Evolutionary conservation across 1,284 basidiomycete genomes (phyloP), one percentile per base, ranked within the genome.

Genomic region (Naganishia liquefaciens): DNA sequence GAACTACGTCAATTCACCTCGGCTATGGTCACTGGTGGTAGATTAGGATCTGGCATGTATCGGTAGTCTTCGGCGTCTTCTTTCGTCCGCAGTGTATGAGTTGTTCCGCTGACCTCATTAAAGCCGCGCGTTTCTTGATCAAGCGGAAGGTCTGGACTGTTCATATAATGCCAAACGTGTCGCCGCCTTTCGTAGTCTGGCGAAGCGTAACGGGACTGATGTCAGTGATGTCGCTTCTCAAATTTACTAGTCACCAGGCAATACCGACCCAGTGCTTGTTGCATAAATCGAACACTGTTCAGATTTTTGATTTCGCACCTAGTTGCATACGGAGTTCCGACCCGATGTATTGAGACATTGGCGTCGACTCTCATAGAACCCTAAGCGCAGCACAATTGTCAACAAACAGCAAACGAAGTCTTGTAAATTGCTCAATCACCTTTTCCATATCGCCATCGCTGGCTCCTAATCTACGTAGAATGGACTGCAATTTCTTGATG

Each of bases 381-480:
- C 92, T 95, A 61, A 62, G 68, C 28, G 62, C 55, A 44, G 40
- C 2, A 27, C 25, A 55, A 19, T n/a, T 4, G 43, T 3, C 23
- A 44, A 7, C 17, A 44, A 23, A 30, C 6, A 9, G 7, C 2
- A 23, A 28, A n/a, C 21, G 63, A 63, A 15, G 17, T 3, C 33
- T 15, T 25, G 21, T 17, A 2, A 19, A 69, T 76, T 10, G 21
- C 19, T 2, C 17, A 69, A 77, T 10, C 47, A 91, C 93, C 77
- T 93, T 87, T 72, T 99, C 95, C 96, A 99, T 98, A 74, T 96
- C 96, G 0, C 92, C 94, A 75, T 96, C 92, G 57, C 91, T 93
- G 0, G 91, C 87, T 0, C 91, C 93, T 5, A 96, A 83, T 10
- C 89, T 83, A 7, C 94, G 85, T 17, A 99, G 80, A 21, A 96